These are phyloP conservation scores for Pseudonitzschia delicatissima DNA, from an alignment of 108 stramenopile species.

Conservation along the genomic window DNA sequence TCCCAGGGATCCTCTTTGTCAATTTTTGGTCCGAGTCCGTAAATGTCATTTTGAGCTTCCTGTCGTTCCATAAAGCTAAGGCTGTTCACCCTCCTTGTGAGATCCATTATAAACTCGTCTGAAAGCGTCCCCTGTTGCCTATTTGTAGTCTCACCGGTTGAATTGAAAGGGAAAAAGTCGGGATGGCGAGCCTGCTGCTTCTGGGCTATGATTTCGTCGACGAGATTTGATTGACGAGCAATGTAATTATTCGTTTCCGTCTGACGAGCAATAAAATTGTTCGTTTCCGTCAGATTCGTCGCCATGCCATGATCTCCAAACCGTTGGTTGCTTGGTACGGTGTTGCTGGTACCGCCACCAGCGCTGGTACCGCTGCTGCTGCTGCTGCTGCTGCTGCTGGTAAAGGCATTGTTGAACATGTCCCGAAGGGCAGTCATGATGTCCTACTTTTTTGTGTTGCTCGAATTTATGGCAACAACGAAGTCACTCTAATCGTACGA, in stretches of 20 bases:
- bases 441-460: too few relatives aligned
- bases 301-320: too few relatives aligned
- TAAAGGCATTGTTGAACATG: too few relatives aligned
- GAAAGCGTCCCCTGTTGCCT: neutral
- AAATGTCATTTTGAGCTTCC: neutral
- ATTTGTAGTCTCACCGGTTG: neutral
- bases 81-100: neutral
- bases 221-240: neutral
- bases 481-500: too few relatives aligned
- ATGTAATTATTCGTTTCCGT: neutral
- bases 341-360: too few relatives aligned
- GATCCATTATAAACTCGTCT: neutral
- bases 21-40: neutral
- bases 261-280: neutral
- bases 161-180: neutral
- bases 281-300: neutral
- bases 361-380: too few relatives aligned
- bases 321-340: too few relatives aligned
- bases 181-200: neutral
- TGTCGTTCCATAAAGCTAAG: neutral
- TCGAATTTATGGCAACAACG: too few relatives aligned
- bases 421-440: too few relatives aligned
- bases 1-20: neutral
- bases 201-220: neutral
- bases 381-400: too few relatives aligned